phyloP scores from a whole-genome alignment of 257 asterid species.

The Nicotiana tomentosiformis region DNA sequence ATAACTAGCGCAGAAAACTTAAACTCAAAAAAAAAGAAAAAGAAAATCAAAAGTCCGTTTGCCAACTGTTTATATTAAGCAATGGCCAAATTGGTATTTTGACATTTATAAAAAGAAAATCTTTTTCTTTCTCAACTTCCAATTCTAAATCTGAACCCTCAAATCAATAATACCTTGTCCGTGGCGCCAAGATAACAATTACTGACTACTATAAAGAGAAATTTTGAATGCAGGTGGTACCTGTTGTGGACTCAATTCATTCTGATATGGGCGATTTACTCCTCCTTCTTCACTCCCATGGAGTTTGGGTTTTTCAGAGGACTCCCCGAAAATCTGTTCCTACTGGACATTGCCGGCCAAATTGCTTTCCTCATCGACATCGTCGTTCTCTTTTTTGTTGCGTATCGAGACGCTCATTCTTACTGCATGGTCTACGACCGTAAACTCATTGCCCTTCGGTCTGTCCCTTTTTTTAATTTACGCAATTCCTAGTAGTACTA shows the following conservation, averaged over 20 bases:
- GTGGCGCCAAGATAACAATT: no score
- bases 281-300: constrained; percentile 72
- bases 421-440: constrained; percentile 40
- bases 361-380: constrained; percentile 60
- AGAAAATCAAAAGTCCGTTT: neutral
- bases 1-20: no score
- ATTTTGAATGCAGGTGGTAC: constrained; percentile 49
- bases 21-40: no score
- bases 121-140: neutral
- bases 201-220: neutral
- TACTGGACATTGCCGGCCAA: constrained; percentile 68
- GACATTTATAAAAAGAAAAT: neutral
- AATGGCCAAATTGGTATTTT: neutral
- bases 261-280: constrained; percentile 71
- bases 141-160: neutral
- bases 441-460: constrained; percentile 58
- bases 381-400: constrained; percentile 49
- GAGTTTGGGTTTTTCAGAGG: constrained; percentile 83
- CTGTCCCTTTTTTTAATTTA: neutral
- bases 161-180: no score
- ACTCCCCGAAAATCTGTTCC: constrained; percentile 53
- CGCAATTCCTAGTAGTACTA: neutral
- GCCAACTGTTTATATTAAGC: neutral
- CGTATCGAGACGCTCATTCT: constrained; percentile 49
- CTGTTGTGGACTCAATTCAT: constrained; percentile 51